A percentile compares a stretch with the other conserved stretches of the same genome.
These are phyloP conservation scores for Durotheca rogersii DNA, from an alignment of 495 filamentous ascomycete genomes.

Conservation along the genomic window DNA sequence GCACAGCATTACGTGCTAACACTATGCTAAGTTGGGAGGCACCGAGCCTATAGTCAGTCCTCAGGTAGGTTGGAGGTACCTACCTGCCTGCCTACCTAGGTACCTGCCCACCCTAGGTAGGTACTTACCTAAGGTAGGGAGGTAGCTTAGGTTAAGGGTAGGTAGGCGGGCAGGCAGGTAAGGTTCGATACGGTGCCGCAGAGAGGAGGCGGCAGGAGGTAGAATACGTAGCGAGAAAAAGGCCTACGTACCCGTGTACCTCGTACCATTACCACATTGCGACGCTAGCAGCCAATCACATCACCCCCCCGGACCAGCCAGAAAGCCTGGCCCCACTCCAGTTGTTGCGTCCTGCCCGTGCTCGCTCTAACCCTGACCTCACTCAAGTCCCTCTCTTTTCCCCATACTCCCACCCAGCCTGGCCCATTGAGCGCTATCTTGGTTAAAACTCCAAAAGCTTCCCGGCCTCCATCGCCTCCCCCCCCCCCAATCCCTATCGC, in stretches of 20 bases:
- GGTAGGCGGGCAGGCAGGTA: no score
- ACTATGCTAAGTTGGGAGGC: no score
- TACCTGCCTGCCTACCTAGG: slow-evolving; percentile 2
- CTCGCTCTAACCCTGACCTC: slow-evolving; percentile 32
- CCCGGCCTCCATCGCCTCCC: slow-evolving; percentile 18
- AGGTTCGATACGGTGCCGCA: no score
- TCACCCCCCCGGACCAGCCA: slow-evolving; percentile 2
- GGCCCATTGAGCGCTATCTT: slow-evolving; percentile 34
- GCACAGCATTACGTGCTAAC: no score
- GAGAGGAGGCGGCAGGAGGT: neutral
- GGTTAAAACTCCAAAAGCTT: slow-evolving; percentile 35
- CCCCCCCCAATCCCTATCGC: slow-evolving; percentile 13
- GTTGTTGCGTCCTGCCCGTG: slow-evolving; percentile 31
- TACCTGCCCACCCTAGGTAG: neutral
- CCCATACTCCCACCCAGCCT: slow-evolving; percentile 18
- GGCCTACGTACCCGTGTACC: no score
- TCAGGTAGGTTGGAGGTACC: no score
- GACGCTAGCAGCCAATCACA: slow-evolving; percentile 18
- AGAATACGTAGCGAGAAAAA: no score
- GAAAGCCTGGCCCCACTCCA: slow-evolving; percentile 26
- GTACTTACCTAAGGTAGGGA: neutral
- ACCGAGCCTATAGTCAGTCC: no score
- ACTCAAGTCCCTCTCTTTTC: slow-evolving; percentile 30
- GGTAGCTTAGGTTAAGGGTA: no score
- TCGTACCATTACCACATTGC: slow-evolving; percentile 31